Percentiles rank a stretch among this genome's conserved stretches.
Evolutionary conservation across 495 filamentous ascomycete species (phyloP).

Genomic region (Pseudoneurospora amorphoporcata): DNA sequence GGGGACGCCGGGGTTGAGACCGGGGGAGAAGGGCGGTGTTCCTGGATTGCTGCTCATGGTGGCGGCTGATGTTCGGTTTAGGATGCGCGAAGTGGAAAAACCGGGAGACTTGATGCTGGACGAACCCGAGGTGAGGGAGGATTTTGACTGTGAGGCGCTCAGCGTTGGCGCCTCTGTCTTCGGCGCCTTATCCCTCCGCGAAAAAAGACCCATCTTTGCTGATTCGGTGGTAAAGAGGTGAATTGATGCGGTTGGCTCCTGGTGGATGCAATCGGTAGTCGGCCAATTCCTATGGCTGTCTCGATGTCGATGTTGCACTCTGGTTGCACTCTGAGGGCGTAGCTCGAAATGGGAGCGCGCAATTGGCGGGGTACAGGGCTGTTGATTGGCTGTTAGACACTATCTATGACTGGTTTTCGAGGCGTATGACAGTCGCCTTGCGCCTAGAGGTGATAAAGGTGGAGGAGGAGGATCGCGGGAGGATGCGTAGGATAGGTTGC

Average conservation of each 20-base stretch:
- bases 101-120: slow-evolving; percentile 26
- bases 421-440: background rate
- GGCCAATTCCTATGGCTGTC: background rate
- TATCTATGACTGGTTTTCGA: background rate
- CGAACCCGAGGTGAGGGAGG: slow-evolving; percentile 23
- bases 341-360: slow-evolving; percentile 5
- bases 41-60: slow-evolving; percentile 28
- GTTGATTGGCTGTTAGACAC: slow-evolving; percentile 6
- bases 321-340: slow-evolving; percentile 9
- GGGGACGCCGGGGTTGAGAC: slow-evolving; percentile 26
- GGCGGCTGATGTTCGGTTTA: slow-evolving; percentile 28
- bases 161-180: slow-evolving; percentile 23
- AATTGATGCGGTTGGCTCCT: background rate
- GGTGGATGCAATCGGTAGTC: slow-evolving; percentile 9
- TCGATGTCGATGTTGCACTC: background rate
- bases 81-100: slow-evolving; percentile 17
- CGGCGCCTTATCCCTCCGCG: slow-evolving; percentile 36
- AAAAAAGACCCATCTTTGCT: slow-evolving; percentile 41
- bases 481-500: background rate
- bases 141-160: slow-evolving; percentile 25
- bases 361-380: background rate
- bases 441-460: background rate
- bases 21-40: slow-evolving; percentile 33
- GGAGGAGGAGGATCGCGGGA: background rate
- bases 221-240: slow-evolving; percentile 1